Evolutionary conservation across 495 filamentous ascomycete genomes (phyloP), one percentile per base, ranked within the genome.

Genomic region (Podospora fimiseda): DNA sequence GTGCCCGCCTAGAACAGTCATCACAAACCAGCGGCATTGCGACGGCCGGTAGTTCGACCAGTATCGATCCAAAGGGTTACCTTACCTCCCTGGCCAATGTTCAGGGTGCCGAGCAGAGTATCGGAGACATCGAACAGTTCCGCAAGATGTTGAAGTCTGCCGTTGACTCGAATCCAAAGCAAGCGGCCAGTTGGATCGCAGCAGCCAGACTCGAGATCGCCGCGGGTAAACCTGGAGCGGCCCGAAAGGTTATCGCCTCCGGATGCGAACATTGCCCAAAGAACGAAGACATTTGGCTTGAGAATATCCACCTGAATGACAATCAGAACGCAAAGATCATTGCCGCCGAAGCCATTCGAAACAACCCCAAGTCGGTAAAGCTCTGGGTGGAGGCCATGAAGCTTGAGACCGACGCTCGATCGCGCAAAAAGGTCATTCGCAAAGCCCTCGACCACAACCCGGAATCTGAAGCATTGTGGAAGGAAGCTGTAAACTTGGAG

Each of bases 321-420:
- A 82, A 85, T 23, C 85, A 89, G 18, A 99, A 96, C 61, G 90
- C 89, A 55, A 96, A 92, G 67, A 81, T 97, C 53, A 95, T 97
- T 53, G 94, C 91, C n/a, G 90, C 93, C 7, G 84, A 92, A 53
- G 93, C 90, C 1, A 90, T 99, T 55, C 84, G 91, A 64, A 81
- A 86, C 43, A 96, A 96, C 52, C 86, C 89, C 43, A 82, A 83
- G n/a, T 93, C 89, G 3, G 89, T 94, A 9, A 77, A 82, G 50
- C 75, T 99, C 1, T 99, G 94, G 94, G 82, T 89, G 5, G 90
- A 92, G 59, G 93, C 93, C 1, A 96, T 96, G 87, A 87, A 88
- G 57, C 72, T 99, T 21, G 93, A 99, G 65, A 81, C 82, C 2
- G 87, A 92, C 47, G 65, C 79, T 2, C 76, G 81, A 27, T 85